Evolutionary conservation across 768 basidiomycete species (phyloP), one percentile per base, ranked within the genome.

Genomic region (Collybia sp.): DNA sequence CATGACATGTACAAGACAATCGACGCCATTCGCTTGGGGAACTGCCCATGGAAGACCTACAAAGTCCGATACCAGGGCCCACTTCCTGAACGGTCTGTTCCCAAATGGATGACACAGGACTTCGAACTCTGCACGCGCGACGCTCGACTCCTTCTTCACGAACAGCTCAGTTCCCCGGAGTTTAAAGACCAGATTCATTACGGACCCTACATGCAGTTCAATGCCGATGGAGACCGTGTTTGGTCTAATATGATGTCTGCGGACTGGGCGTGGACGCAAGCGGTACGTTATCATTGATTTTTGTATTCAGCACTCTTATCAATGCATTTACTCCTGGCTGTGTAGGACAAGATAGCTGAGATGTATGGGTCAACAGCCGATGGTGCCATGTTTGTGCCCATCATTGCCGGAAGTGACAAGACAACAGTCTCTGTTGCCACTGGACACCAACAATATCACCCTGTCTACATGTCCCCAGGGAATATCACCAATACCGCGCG

Each of bases 141-240:
- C 45, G 57, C 64, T 0, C 49, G 47, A 1, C 12, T 17, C 0
- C 51, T 67, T 8, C 39, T 64, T 15, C 34, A 54, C 2, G 59
- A 58, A 16, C 54, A 63, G 38, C 53, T 69, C 5, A 53, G 42
- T 1, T 70, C 68, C 40, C 60, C 65, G 0, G 63, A 68, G 12
- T 67, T 69, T 45, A 44, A 61, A 2, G 53, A 47, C 0, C 50
- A 59, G n/a, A 61, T 68, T 20, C 65, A 72, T 37, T 37, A 37
- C 10, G 35, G 4, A 4, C 35, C 35, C 4, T 10, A 4, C 3
- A 3, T 3, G 6, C 4, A 37, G 17, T 37, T n/a, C 10, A 10
- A 6, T 3, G 37, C 43, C 1, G 35, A 37, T 18, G n/a, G 17
- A 10, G 35, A 37, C 4, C 35, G 35, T 3, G 10, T 6, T 4